phyloP scores from a whole-genome alignment of 768 basidiomycete species.

The Phaeotremella skinneri region DNA sequence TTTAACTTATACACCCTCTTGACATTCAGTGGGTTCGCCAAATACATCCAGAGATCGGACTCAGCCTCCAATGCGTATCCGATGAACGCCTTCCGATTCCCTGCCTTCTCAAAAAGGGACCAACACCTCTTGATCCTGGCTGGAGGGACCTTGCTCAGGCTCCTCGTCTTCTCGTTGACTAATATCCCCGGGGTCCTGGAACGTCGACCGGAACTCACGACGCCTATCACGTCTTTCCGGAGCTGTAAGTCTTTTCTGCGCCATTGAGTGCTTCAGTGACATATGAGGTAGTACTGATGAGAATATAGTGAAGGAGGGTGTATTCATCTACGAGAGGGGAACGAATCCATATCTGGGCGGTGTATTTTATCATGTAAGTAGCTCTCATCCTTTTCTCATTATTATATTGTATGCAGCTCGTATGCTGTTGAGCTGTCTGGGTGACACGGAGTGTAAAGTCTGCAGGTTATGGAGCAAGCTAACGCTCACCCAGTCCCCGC shows the following conservation, averaged over 20 bases:
- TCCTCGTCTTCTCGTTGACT: constrained; percentile 57
- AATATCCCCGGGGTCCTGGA: constrained; percentile 59
- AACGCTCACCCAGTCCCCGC: constrained; percentile 63
- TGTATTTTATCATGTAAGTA: constrained; percentile 75
- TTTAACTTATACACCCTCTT: too few relatives aligned
- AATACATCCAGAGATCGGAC: too few relatives aligned
- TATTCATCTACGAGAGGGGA: constrained; percentile 73
- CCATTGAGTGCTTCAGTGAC: background rate
- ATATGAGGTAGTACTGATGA: background rate
- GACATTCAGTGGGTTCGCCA: too few relatives aligned
- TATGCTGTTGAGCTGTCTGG: too few relatives aligned
- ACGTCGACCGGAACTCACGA: constrained; percentile 72
- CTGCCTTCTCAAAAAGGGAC: background rate
- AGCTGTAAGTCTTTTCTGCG: constrained; percentile 60
- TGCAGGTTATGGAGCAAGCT: background rate
- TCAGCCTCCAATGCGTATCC: too few relatives aligned
- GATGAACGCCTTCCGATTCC: too few relatives aligned
- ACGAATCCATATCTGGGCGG: constrained; percentile 85
- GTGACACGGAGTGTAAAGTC: too few relatives aligned
- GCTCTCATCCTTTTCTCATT: background rate
- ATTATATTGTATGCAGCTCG: too few relatives aligned
- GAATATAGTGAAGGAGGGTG: constrained; percentile 76
- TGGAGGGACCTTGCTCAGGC: background rate
- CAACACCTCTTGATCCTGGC: background rate
- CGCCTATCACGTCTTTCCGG: constrained; percentile 74